Percentiles rank a stretch among this genome's conserved stretches.
phyloP scores from a whole-genome alignment of 148 eudicot genomes.

The Talinum fruticosum region DNA sequence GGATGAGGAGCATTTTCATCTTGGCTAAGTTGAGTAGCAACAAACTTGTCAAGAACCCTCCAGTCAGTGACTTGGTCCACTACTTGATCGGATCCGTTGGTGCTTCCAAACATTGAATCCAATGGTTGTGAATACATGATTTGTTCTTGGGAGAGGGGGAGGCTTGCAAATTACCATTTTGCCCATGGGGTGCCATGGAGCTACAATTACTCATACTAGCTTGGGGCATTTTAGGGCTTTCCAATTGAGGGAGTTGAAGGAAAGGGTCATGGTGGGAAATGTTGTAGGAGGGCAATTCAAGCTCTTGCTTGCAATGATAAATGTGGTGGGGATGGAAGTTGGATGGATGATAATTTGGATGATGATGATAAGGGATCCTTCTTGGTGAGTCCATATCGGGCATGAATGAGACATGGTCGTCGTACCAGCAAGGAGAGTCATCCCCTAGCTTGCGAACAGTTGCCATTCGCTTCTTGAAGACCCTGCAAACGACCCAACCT shows the following conservation, averaged over 20 bases:
- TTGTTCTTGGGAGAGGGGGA: conserved; percentile 31
- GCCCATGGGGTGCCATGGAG: conserved; percentile 33
- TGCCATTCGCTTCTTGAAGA: conserved; percentile 70
- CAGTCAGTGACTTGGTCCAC: conserved; percentile 74
- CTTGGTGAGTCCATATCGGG: conserved; percentile 61
- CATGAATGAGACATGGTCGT: conserved; percentile 73
- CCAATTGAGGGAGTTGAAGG: conserved; percentile 67
- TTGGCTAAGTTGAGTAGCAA: conserved; percentile 80
- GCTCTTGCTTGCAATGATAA: conserved; percentile 23
- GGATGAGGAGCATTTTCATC: conserved; percentile 32
- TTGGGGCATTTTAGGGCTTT: conserved; percentile 53
- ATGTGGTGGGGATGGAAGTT: conserved; percentile 29
- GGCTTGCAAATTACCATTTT: conserved; percentile 17
- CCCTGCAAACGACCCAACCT: conserved; percentile 92
- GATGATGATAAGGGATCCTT: conserved; percentile 24
- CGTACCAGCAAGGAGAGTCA: conserved; percentile 63
- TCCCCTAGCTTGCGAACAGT: conserved; percentile 49
- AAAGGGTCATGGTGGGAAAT: conserved; percentile 46
- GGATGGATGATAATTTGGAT: conserved; percentile 36
- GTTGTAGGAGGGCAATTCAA: conserved; percentile 24
- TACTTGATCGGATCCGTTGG: conserved; percentile 28
- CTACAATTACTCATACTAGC: conserved; percentile 22
- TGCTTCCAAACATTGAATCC: conserved; percentile 27
- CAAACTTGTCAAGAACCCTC: conserved; percentile 80
- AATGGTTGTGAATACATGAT: conserved; percentile 29